Evolutionary conservation across 139 green algal genomes (phyloP).

Genomic region (Volvox africanus): DNA sequence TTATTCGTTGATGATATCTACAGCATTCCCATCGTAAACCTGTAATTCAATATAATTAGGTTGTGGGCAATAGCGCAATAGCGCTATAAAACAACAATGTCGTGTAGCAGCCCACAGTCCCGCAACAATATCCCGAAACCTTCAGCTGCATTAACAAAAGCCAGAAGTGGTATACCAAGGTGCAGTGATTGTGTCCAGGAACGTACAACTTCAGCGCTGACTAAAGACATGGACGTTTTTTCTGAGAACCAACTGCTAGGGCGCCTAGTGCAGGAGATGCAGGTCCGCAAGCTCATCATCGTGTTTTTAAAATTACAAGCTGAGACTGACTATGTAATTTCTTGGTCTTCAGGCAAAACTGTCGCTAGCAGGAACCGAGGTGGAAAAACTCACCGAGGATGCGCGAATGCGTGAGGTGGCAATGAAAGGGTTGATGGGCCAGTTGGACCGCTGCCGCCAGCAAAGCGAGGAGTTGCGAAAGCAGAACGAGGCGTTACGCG

Average conservation of each 20-base stretch:
- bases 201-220: background rate
- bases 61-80: too few species aligned
- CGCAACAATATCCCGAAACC: background rate
- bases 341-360: constrained; percentile 4
- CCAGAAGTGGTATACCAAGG: background rate
- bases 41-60: too few species aligned
- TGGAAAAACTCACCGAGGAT: background rate
- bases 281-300: background rate
- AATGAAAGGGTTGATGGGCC: background rate
- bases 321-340: background rate
- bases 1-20: too few species aligned
- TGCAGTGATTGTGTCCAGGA: background rate
- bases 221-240: background rate
- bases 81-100: background rate
- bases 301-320: background rate
- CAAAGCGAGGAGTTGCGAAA: background rate
- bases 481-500: background rate
- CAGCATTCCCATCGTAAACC: too few species aligned
- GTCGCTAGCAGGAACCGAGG: background rate
- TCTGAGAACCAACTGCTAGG: constrained; percentile 28
- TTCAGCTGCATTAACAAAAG: background rate
- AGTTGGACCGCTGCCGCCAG: background rate
- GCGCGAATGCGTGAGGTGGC: background rate
- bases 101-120: constrained; percentile 4
- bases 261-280: constrained; percentile 12